Percentiles rank a stretch among this genome's conserved stretches.
Evolutionary conservation across 73 alveolate species (phyloP).

Genomic region (Paramecium primaurelia): DNA sequence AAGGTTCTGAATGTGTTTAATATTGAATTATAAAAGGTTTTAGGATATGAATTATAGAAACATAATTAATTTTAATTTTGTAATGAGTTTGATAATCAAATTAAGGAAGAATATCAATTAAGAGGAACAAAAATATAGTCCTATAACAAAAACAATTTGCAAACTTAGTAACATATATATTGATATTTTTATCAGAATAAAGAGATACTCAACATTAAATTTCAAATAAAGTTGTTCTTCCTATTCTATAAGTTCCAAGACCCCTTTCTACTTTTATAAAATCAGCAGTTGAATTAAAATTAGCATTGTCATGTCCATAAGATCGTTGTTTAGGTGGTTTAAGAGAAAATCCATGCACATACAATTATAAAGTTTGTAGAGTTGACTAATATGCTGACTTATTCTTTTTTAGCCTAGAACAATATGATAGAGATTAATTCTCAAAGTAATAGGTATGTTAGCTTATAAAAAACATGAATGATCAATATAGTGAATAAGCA

Average conservation of each 20-base stretch:
- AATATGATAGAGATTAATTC: conserved; percentile 27
- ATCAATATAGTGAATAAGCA: conserved; percentile 26
- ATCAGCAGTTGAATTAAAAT: conserved; percentile 40
- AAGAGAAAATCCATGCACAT: conserved; percentile 43
- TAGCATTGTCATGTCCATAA: not conserved
- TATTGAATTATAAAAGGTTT: not conserved
- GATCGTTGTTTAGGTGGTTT: conserved; percentile 44
- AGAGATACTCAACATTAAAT: not conserved
- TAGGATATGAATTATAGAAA: not conserved
- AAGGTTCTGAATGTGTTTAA: not conserved
- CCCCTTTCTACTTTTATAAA: conserved; percentile 4
- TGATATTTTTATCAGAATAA: not conserved
- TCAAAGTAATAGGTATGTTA: conserved; percentile 16
- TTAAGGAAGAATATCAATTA: not conserved
- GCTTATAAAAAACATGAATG: not conserved
- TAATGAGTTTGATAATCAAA: conserved; percentile 4
- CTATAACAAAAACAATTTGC: not conserved
- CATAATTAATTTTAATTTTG: not conserved
- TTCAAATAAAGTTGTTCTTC: not conserved
- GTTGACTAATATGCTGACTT: not conserved
- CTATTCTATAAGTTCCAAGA: not conserved
- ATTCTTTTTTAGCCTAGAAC: not conserved
- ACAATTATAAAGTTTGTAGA: conserved; percentile 34
- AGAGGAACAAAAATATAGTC: not conserved
- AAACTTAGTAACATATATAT: not conserved